These are phyloP conservation scores for Xylaria cubensis DNA, from an alignment of 495 filamentous ascomycete genomes.

Conservation along the genomic window DNA sequence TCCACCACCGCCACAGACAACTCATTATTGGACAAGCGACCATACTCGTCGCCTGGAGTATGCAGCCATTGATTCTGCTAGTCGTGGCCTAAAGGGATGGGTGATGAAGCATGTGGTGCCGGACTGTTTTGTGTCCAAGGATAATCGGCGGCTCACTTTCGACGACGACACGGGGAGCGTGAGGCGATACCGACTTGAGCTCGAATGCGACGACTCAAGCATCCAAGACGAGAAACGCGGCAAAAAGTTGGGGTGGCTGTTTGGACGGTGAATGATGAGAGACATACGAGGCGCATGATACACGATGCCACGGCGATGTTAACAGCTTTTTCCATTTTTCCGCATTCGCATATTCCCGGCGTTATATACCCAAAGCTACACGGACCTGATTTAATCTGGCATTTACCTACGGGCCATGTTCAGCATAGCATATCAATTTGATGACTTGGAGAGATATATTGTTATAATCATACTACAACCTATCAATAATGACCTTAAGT, in stretches of 20 bases:
- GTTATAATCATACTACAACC: conserved; percentile 1
- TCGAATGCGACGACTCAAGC: conserved; percentile 41
- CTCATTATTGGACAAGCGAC: conserved; percentile 64
- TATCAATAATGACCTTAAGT: conserved; percentile 7
- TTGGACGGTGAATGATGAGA: conserved; percentile 33
- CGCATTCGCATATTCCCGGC: conserved; percentile 14
- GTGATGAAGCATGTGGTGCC: conserved; percentile 58
- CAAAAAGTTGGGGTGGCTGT: conserved; percentile 39
- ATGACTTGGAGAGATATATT: neutral
- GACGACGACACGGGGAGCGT: conserved; percentile 62
- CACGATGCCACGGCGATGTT: neutral
- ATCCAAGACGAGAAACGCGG: conserved; percentile 31
- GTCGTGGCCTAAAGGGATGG: conserved; percentile 59
- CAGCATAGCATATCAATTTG: conserved; percentile 2
- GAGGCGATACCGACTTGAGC: conserved; percentile 58
- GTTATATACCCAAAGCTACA: conserved; percentile 16
- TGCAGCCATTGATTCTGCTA: conserved; percentile 63
- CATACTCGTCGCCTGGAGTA: conserved; percentile 61
- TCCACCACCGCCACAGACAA: conserved; percentile 57
- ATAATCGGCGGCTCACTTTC: conserved; percentile 52
- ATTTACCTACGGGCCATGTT: neutral
- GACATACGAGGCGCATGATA: conserved; percentile 30
- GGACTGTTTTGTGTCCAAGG: conserved; percentile 59
- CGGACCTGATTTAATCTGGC: conserved; percentile 13
- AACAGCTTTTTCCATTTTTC: neutral